A percentile compares a stretch with the other conserved stretches of the same genome.
phyloP scores from a whole-genome alignment of 1,139 yeast species.

The Diutina neorugosa region DNA sequence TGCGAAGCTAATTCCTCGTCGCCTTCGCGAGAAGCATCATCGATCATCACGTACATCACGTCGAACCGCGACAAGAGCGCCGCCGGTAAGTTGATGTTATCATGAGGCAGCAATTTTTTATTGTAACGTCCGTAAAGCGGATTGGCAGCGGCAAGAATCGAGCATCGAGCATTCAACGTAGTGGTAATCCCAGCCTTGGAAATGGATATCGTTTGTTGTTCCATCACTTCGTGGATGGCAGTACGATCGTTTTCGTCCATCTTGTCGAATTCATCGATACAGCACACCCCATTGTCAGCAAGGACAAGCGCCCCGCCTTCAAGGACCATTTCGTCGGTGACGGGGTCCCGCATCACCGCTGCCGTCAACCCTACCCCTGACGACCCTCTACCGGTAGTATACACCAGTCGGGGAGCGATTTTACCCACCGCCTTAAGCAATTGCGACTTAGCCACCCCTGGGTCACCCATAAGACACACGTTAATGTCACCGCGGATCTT shows the following conservation, averaged over 20 bases:
- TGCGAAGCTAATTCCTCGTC: conserved; percentile 87
- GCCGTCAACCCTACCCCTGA: conserved; percentile 99
- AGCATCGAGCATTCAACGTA: conserved; percentile 89
- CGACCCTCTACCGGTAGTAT: conserved; percentile 97
- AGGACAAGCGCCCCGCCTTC: conserved; percentile 98
- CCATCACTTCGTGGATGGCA: conserved; percentile 99
- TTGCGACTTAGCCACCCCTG: conserved; percentile 99
- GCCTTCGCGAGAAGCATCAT: conserved; percentile 65
- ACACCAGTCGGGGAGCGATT: conserved; percentile 93
- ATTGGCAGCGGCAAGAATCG: conserved; percentile 95
- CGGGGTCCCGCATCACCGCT: conserved; percentile 97
- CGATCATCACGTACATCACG: conserved; percentile 74
- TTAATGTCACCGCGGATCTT: conserved; percentile 96
- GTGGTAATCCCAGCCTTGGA: conserved; percentile 98
- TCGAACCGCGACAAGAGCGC: conserved; percentile 95
- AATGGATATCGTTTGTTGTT: conserved; percentile 95
- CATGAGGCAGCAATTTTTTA: conserved; percentile 81
- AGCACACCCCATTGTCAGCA: conserved; percentile 96
- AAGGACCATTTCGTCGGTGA: conserved; percentile 94
- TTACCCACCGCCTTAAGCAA: conserved; percentile 81
- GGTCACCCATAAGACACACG: conserved; percentile 97
- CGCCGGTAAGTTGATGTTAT: conserved; percentile 93
- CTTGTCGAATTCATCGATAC: conserved; percentile 97
- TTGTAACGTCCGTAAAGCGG: conserved; percentile 94
- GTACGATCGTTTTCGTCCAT: conserved; percentile 97